Percentiles rank a stretch among this genome's conserved stretches.
These are phyloP conservation scores for Talaromyces stipitatus DNA, from an alignment of 495 filamentous ascomycete genomes.

Conservation along the genomic window DNA sequence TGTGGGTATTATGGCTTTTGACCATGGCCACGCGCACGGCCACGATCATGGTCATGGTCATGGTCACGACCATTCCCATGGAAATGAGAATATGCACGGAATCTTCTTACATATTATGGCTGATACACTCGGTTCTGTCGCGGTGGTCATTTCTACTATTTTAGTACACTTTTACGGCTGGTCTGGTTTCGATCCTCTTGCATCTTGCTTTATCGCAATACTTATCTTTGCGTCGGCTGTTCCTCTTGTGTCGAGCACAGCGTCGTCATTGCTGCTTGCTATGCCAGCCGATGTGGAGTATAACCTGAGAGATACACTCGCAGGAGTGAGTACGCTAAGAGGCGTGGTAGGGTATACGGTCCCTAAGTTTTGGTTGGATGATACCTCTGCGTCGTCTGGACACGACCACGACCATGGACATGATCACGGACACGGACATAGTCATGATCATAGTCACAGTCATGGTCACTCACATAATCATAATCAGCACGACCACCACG, in stretches of 20 bases:
- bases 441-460: constrained; percentile 6
- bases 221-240: constrained; percentile 85
- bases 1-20: constrained; percentile 83
- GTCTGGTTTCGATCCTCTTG: constrained; percentile 93
- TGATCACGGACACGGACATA: constrained; percentile 11
- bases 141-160: constrained; percentile 86
- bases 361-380: constrained; percentile 91
- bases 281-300: constrained; percentile 85
- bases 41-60: constrained; percentile 60
- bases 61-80: constrained; percentile 65
- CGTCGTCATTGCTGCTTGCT: constrained; percentile 71
- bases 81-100: constrained; percentile 98
- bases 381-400: constrained; percentile 38
- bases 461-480: constrained; percentile 14
- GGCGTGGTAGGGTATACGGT: constrained; percentile 83
- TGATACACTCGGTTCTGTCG: constrained; percentile 88
- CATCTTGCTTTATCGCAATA: constrained; percentile 87
- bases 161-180: constrained; percentile 80
- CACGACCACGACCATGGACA: constrained; percentile 23
- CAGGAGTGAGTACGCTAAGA: constrained; percentile 70
- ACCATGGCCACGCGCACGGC: constrained; percentile 53
- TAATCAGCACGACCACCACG: constrained; percentile 14
- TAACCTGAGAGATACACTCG: constrained; percentile 73
- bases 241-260: constrained; percentile 79
- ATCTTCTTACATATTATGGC: constrained; percentile 95